These are phyloP conservation scores for Solanum hybrid DNA, from an alignment of 305 asterid species.

Conservation along the genomic window DNA sequence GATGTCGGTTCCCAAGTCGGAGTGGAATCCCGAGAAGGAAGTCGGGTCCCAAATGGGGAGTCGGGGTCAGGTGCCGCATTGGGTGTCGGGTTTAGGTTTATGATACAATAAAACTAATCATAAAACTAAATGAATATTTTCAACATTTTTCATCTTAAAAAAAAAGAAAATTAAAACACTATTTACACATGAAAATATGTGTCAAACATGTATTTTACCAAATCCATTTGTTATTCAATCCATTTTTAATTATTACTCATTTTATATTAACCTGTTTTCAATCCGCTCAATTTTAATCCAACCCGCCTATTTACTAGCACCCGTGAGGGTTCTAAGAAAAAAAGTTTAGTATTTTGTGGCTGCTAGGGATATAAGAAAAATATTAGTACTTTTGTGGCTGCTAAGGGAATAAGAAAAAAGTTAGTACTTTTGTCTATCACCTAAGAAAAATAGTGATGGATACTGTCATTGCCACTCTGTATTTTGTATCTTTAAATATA, in stretches of 20 bases:
- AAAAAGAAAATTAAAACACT: too few species aligned
- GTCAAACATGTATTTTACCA: not conserved
- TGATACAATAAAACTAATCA: too few species aligned
- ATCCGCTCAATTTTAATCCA: not conserved
- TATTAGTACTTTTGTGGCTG: not conserved
- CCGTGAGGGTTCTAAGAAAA: too few species aligned
- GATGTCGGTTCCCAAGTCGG: not conserved
- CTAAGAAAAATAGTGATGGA: not conserved
- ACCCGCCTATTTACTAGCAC: not conserved
- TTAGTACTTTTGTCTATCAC: not conserved
- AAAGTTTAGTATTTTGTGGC: not conserved
- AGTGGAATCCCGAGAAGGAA: not conserved
- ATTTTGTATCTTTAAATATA: not conserved
- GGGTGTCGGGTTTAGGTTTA: not conserved
- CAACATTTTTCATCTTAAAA: not conserved
- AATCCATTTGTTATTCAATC: not conserved
- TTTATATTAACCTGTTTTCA: too few species aligned
- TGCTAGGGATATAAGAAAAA: not conserved
- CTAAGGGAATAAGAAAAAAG: not conserved
- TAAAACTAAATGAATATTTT: not conserved
- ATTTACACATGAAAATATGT: not conserved
- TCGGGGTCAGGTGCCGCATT: not conserved
- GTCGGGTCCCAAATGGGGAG: not conserved
- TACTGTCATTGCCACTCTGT: not conserved
- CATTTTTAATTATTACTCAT: too few species aligned